These are phyloP conservation scores for Panicum virgatum DNA, from an alignment of 202 grass and related monocot genomes.

Conservation along the genomic window DNA sequence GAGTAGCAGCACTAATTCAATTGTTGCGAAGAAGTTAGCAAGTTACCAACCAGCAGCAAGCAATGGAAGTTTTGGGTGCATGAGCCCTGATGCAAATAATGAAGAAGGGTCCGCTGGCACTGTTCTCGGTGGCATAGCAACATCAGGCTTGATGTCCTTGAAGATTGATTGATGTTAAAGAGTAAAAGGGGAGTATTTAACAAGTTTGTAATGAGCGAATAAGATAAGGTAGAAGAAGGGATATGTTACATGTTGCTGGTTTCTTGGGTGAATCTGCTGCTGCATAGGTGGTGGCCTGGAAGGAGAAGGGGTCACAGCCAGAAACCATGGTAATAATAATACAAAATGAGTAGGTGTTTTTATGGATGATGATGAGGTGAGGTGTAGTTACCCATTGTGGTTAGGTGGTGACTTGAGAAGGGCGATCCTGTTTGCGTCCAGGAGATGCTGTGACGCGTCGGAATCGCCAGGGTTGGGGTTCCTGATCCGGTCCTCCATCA, in stretches of 20 bases:
- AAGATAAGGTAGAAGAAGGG: constrained; percentile 22
- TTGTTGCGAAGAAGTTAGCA: not conserved
- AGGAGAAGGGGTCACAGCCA: not conserved
- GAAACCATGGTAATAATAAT: not conserved
- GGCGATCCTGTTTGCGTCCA: constrained; percentile 63
- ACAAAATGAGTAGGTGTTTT: too few species aligned
- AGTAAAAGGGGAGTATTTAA: constrained; percentile 15
- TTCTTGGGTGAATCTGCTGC: constrained; percentile 71
- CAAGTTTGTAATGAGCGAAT: not conserved
- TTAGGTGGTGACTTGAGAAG: constrained; percentile 68
- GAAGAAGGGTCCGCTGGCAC: constrained; percentile 73
- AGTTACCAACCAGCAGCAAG: constrained; percentile 63
- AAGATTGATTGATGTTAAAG: constrained; percentile 17
- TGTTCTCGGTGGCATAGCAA: constrained; percentile 59
- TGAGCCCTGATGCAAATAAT: constrained; percentile 59
- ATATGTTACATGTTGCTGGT: constrained; percentile 68
- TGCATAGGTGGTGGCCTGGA: constrained; percentile 60
- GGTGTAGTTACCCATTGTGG: constrained; percentile 53
- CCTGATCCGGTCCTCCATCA: constrained; percentile 77
- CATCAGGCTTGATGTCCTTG: constrained; percentile 81
- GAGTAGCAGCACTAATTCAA: not conserved
- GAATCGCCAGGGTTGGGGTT: constrained; percentile 62
- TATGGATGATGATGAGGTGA: too few species aligned
- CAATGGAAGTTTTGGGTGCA: constrained; percentile 76
- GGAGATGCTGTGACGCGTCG: constrained; percentile 62